phyloP scores from a whole-genome alignment of 2,329 filamentous ascomycete genomes.

The Stagonosporopsis cucurbitacearum region DNA sequence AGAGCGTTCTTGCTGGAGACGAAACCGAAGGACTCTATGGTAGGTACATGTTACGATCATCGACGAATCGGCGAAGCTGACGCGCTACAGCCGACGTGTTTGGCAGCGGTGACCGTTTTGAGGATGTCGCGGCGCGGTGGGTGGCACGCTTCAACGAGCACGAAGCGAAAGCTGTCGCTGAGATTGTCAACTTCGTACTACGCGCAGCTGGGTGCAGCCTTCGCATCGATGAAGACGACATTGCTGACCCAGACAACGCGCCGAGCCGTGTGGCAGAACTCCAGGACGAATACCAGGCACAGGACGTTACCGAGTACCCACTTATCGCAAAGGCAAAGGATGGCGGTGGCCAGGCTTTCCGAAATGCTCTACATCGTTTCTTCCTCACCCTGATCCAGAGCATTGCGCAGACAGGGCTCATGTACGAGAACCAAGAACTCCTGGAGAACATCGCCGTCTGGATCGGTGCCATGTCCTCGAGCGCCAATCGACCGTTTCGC shows the following conservation, averaged over 20 bases:
- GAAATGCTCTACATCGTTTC: constrained; percentile 77
- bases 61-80: constrained; percentile 1
- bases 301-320: constrained; percentile 88
- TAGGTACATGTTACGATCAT: constrained; percentile 32
- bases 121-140: constrained; percentile 66
- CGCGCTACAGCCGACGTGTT: constrained; percentile 63
- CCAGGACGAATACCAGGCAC: constrained; percentile 85
- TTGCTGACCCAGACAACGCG: constrained; percentile 87
- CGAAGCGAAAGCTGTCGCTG: constrained; percentile 61
- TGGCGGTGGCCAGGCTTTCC: constrained; percentile 78
- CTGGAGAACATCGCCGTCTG: constrained; percentile 90
- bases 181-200: constrained; percentile 68
- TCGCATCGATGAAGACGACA: constrained; percentile 79
- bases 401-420: constrained; percentile 78
- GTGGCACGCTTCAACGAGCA: constrained; percentile 62
- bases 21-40: constrained; percentile 65
- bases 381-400: constrained; percentile 77
- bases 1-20: constrained; percentile 57
- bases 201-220: constrained; percentile 79
- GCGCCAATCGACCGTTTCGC: constrained; percentile 84
- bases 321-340: constrained; percentile 82
- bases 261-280: constrained; percentile 79
- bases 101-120: constrained; percentile 59
- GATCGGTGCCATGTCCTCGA: constrained; percentile 90
- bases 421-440: constrained; percentile 78